A percentile compares a stretch with the other conserved stretches of the same genome.
Evolutionary conservation across 129 eudicot genomes (phyloP).

Genomic region (Saussurea involucrata): DNA sequence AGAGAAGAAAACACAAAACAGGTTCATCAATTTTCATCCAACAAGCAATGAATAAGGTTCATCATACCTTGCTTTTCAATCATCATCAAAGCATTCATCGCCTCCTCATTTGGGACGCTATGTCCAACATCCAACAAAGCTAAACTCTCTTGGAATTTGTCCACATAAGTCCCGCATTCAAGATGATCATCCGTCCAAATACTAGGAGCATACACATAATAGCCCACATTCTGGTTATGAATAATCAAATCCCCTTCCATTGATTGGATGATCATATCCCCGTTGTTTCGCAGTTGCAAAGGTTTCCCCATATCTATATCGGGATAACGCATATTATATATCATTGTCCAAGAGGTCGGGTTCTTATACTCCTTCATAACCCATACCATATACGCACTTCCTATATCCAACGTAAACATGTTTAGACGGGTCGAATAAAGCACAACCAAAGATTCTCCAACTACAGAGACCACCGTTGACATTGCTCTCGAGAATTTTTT

Average conservation of each 20-base stretch:
- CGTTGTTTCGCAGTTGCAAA: not conserved
- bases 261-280: not conserved
- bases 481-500: not conserved
- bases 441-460: constrained; percentile 3
- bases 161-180: not conserved
- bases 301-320: not conserved
- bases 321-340: not conserved
- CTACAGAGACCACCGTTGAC: not conserved
- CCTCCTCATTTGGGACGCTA: not conserved
- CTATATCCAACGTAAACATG: not conserved
- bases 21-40: too few relatives aligned
- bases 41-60: not conserved
- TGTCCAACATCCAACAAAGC: not conserved
- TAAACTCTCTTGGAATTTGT: not conserved
- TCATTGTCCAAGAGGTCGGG: not conserved
- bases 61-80: not conserved
- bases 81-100: not conserved
- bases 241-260: not conserved
- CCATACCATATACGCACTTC: not conserved
- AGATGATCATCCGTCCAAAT: not conserved
- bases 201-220: not conserved
- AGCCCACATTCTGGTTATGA: not conserved
- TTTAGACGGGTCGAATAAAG: not conserved
- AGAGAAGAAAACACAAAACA: too few relatives aligned
- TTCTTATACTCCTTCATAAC: constrained; percentile 1